phyloP scores from a whole-genome alignment of 495 filamentous ascomycete species.

The Aspergillus funiculosus region DNA sequence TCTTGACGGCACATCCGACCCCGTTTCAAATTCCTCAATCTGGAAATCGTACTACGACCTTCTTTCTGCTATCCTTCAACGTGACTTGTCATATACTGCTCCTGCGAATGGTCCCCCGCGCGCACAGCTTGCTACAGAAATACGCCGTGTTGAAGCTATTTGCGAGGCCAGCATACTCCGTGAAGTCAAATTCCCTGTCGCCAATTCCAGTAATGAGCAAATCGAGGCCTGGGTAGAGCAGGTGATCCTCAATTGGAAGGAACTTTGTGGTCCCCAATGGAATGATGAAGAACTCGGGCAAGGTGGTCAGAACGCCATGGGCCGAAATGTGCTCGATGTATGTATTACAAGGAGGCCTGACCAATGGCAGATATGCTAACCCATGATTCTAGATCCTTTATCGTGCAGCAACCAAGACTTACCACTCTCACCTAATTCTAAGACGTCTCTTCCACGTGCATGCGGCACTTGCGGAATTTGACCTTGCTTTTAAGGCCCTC shows the following conservation, averaged over 20 bases:
- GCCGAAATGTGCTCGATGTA: conserved; percentile 66
- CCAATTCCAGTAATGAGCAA: conserved; percentile 63
- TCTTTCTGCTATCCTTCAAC: conserved; percentile 53
- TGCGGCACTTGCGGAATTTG: conserved; percentile 76
- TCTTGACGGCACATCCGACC: conserved; percentile 15
- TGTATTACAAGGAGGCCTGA: conserved; percentile 21
- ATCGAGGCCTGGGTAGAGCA: conserved; percentile 76
- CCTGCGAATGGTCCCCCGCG: conserved; percentile 39
- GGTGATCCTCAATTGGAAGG: conserved; percentile 78
- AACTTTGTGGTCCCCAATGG: conserved; percentile 70
- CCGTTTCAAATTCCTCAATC: conserved; percentile 32
- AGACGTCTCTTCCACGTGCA: conserved; percentile 87
- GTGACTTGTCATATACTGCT: conserved; percentile 31
- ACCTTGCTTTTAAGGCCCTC: conserved; percentile 78
- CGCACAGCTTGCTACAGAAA: conserved; percentile 61
- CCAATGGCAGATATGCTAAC: background rate
- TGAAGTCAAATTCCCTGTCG: conserved; percentile 76
- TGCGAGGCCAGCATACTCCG: conserved; percentile 68
- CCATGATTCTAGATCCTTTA: conserved; percentile 59
- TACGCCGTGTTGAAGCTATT: conserved; percentile 65
- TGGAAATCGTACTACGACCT: conserved; percentile 79
- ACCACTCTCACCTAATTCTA: conserved; percentile 83
- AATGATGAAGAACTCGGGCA: conserved; percentile 68
- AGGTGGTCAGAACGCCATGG: conserved; percentile 66
- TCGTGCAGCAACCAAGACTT: conserved; percentile 82